These are phyloP conservation scores for Pisolithus albus DNA, from an alignment of 768 basidiomycete species.

Conservation along the genomic window DNA sequence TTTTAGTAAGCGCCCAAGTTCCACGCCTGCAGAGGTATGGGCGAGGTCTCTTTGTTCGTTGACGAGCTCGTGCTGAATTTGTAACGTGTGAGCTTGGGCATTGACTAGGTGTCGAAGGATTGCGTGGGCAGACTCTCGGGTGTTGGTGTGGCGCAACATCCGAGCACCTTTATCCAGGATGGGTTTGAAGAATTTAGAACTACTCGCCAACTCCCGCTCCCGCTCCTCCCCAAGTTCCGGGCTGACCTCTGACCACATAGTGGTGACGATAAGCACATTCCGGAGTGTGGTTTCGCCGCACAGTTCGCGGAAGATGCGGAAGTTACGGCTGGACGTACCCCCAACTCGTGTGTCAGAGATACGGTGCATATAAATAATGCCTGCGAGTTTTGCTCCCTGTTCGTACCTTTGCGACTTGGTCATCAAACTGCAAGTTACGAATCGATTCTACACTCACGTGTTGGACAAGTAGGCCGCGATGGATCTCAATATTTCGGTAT, in stretches of 20 bases:
- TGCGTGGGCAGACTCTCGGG: conserved; percentile 32
- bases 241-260: conserved; percentile 44
- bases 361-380: conserved; percentile 51
- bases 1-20: conserved; percentile 43
- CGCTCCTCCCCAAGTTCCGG: conserved; percentile 33
- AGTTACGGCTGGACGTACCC: conserved; percentile 43
- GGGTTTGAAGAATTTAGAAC: conserved; percentile 45
- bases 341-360: conserved; percentile 47
- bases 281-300: conserved; percentile 45
- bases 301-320: conserved; percentile 44
- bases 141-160: conserved; percentile 37
- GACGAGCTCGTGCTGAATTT: conserved; percentile 52
- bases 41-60: conserved; percentile 41
- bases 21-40: conserved; percentile 48
- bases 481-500: conserved; percentile 44
- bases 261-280: conserved; percentile 49
- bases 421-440: conserved; percentile 20
- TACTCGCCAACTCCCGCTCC: conserved; percentile 38
- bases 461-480: conserved; percentile 36
- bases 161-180: conserved; percentile 44
- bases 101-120: conserved; percentile 39
- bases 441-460: conserved; percentile 16
- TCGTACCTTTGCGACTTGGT: conserved; percentile 50
- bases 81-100: conserved; percentile 36
- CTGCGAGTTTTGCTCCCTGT: conserved; percentile 35